phyloP scores from a whole-genome alignment of 2,329 filamentous ascomycete species.

The Phaeosphaeriaceae sp. region DNA sequence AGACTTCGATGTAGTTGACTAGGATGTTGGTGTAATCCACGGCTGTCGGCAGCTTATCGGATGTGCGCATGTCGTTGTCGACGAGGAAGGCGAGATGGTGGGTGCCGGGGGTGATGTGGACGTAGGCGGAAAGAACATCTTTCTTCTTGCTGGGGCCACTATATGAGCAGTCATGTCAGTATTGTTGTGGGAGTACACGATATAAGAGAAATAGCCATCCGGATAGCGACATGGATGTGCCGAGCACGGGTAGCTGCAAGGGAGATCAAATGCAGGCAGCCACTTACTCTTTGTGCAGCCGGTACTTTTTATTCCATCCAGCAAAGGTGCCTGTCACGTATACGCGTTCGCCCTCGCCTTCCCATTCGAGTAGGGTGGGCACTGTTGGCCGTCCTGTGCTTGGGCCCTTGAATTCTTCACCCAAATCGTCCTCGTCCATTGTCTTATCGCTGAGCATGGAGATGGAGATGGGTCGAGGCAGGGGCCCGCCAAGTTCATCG shows the following conservation, averaged over 20 bases:
- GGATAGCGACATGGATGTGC: no score
- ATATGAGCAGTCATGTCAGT: slow-evolving; percentile 29
- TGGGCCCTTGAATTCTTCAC: slow-evolving; percentile 70
- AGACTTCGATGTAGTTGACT: slow-evolving; percentile 97
- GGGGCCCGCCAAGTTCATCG: slow-evolving; percentile 54
- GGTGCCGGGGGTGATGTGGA: slow-evolving; percentile 88
- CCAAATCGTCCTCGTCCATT: slow-evolving; percentile 69
- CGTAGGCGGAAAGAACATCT: slow-evolving; percentile 74
- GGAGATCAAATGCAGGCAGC: no score
- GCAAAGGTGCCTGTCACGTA: slow-evolving; percentile 98
- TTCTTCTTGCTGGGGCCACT: slow-evolving; percentile 52
- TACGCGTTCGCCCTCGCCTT: slow-evolving; percentile 80
- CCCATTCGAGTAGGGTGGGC: slow-evolving; percentile 86
- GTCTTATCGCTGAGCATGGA: slow-evolving; percentile 63
- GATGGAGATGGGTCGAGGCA: slow-evolving; percentile 62
- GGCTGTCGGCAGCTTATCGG: slow-evolving; percentile 85
- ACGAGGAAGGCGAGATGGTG: slow-evolving; percentile 97
- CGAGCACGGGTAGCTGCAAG: no score
- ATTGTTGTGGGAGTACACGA: slow-evolving; percentile 22
- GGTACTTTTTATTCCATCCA: slow-evolving; percentile 94
- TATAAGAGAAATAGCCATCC: slow-evolving; percentile 28
- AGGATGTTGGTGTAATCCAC: slow-evolving; percentile 98
- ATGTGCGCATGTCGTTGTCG: slow-evolving; percentile 90
- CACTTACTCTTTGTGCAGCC: slow-evolving; percentile 81
- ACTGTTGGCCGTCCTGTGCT: slow-evolving; percentile 76